A percentile compares a stretch with the other conserved stretches of the same genome.
Evolutionary conservation across 1,284 basidiomycete species (phyloP).

Genomic region (Pascua guehoae): DNA sequence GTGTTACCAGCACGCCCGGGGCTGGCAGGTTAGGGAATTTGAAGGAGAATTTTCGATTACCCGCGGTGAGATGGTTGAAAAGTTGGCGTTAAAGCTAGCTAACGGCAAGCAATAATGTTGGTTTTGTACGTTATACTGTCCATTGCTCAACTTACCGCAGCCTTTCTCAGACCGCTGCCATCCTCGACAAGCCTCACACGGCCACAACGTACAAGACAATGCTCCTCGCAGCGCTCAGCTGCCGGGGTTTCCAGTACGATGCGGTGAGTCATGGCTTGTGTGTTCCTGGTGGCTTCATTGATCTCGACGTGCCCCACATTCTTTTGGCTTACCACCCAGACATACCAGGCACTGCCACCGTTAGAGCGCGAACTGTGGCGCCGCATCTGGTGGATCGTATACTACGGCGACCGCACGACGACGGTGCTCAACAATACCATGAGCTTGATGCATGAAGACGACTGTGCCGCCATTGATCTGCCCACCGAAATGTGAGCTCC

Average conservation of each 20-base stretch:
- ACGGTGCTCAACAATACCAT: constrained; percentile 70
- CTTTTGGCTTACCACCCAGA: not conserved
- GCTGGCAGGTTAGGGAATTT: constrained; percentile 5
- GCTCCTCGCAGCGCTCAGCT: not conserved
- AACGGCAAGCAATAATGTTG: not conserved
- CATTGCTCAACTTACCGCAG: not conserved
- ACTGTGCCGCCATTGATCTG: constrained; percentile 52
- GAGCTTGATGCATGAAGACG: constrained; percentile 75
- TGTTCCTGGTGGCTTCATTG: not conserved
- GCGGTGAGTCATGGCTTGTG: not conserved
- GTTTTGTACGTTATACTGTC: not conserved
- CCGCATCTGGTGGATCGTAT: constrained; percentile 76
- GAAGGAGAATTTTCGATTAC: constrained; percentile 8
- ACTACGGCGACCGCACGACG: constrained; percentile 81
- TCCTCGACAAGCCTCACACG: not conserved
- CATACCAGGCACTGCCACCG: constrained; percentile 44
- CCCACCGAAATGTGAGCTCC: constrained; percentile 4
- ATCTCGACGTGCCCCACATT: no score
- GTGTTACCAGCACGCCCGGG: constrained; percentile 5
- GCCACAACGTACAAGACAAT: not conserved
- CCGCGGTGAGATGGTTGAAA: not conserved
- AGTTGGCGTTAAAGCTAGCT: not conserved
- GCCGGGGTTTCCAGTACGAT: not conserved
- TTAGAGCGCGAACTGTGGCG: constrained; percentile 77
- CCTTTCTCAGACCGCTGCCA: not conserved